Evolutionary conservation across 768 basidiomycete genomes (phyloP).

Genomic region (Suillus spraguei): DNA sequence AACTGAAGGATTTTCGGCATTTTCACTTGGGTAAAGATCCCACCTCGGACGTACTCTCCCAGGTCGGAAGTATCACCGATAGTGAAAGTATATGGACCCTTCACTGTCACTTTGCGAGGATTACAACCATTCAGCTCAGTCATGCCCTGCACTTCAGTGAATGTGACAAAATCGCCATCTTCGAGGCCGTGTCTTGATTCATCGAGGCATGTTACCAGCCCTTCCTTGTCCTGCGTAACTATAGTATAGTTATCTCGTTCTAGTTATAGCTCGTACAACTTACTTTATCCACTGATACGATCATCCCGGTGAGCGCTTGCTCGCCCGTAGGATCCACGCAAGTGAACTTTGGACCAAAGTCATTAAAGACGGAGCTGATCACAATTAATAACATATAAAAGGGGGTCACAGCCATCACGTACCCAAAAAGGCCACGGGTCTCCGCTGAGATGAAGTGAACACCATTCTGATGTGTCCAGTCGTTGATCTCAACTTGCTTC

Average conservation of each 20-base stretch:
- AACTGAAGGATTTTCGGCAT: constrained; percentile 97
- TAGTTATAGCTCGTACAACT: constrained; percentile 4
- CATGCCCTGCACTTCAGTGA: constrained; percentile 96
- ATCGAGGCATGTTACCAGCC: constrained; percentile 94
- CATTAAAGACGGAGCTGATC: constrained; percentile 87
- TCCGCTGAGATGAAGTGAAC: constrained; percentile 92
- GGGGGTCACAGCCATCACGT: constrained; percentile 22
- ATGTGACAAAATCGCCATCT: constrained; percentile 97
- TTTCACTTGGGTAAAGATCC: constrained; percentile 97
- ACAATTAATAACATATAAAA: constrained; percentile 11
- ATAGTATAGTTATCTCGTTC: not conserved
- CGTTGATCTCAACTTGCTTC: constrained; percentile 93
- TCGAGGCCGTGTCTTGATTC: constrained; percentile 98
- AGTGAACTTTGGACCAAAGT: constrained; percentile 93
- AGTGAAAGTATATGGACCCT: constrained; percentile 96
- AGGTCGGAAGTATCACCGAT: constrained; percentile 90
- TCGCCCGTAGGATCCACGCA: constrained; percentile 99
- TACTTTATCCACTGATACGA: constrained; percentile 91
- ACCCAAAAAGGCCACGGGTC: constrained; percentile 95
- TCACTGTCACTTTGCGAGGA: constrained; percentile 89
- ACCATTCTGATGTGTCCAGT: constrained; percentile 89
- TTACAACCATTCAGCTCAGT: constrained; percentile 87
- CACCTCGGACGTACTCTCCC: constrained; percentile 80
- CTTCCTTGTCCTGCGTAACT: constrained; percentile 68
- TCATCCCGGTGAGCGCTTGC: constrained; percentile 91